These are phyloP conservation scores for Dinochytrium kinnereticum DNA, from an alignment of 371 early-diverging fungal species.

Conservation along the genomic window DNA sequence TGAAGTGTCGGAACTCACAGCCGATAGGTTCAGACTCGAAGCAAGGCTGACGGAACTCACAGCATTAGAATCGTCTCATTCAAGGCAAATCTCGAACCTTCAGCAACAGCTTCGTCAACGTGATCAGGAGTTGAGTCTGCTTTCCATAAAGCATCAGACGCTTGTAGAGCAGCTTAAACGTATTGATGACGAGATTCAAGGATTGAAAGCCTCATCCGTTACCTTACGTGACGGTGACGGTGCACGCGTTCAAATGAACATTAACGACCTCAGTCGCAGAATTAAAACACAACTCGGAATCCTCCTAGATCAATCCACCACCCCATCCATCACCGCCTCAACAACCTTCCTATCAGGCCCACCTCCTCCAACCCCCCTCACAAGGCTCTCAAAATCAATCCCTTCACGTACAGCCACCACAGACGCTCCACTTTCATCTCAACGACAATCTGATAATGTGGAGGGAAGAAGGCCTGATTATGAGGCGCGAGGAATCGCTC, in stretches of 20 bases:
- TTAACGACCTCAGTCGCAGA: background rate
- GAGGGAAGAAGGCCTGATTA: too few relatives aligned
- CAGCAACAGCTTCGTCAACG: slow-evolving; percentile 41
- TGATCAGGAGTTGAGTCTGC: slow-evolving; percentile 42
- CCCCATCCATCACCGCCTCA: background rate
- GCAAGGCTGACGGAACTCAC: slow-evolving; percentile 44
- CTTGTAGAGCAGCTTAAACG: slow-evolving; percentile 44
- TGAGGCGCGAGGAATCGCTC: background rate
- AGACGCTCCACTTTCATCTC: background rate
- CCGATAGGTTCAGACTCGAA: slow-evolving; percentile 46
- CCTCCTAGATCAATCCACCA: background rate
- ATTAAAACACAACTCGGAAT: background rate
- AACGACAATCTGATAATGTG: too few relatives aligned
- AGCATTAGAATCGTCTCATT: slow-evolving; percentile 33
- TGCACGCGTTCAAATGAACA: background rate
- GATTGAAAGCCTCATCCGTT: slow-evolving; percentile 23
- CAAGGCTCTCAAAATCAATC: background rate
- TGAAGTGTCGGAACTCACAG: slow-evolving; percentile 41
- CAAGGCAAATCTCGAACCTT: slow-evolving; percentile 41
- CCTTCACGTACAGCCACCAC: background rate
- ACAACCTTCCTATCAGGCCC: background rate
- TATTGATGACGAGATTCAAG: slow-evolving; percentile 43
- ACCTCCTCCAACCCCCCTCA: background rate
- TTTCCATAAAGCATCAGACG: slow-evolving; percentile 37
- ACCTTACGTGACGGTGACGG: background rate